These are phyloP conservation scores for Cantharellus anzutake DNA, from an alignment of 768 basidiomycete genomes.

Conservation along the genomic window DNA sequence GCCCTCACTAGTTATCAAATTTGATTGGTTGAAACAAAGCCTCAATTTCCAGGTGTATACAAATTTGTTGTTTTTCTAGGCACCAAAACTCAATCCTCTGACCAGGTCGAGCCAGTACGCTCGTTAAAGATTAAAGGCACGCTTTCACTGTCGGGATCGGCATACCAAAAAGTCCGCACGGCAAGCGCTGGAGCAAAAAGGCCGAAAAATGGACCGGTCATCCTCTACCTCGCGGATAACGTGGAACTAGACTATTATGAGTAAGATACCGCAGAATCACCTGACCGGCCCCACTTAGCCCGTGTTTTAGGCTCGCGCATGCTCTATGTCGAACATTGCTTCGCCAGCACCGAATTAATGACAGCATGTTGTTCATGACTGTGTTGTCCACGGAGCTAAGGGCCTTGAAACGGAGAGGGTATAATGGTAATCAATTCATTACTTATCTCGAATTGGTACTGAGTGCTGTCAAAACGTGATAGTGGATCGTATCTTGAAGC, in stretches of 20 bases:
- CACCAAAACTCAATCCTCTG: neutral
- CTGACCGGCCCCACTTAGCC: neutral
- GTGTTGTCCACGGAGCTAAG: slow-evolving; percentile 81
- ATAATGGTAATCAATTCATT: slow-evolving; percentile 36
- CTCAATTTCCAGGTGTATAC: slow-evolving; percentile 18
- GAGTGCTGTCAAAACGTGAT: neutral
- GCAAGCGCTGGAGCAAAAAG: slow-evolving; percentile 48
- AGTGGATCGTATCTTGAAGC: slow-evolving; percentile 84
- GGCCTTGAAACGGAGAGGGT: slow-evolving; percentile 64
- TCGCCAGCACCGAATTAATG: slow-evolving; percentile 60
- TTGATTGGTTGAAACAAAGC: slow-evolving; percentile 17
- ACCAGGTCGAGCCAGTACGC: neutral
- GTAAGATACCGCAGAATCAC: slow-evolving; percentile 25
- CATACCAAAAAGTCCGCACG: slow-evolving; percentile 36
- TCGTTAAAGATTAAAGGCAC: neutral
- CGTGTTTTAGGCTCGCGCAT: slow-evolving; percentile 46
- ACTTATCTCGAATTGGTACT: neutral
- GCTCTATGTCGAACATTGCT: slow-evolving; percentile 68
- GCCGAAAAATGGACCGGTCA: slow-evolving; percentile 34
- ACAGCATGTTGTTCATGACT: slow-evolving; percentile 79
- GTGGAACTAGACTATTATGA: slow-evolving; percentile 80
- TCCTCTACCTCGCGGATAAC: slow-evolving; percentile 60
- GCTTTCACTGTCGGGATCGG: slow-evolving; percentile 24
- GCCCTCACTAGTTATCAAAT: slow-evolving; percentile 11
- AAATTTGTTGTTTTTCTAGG: slow-evolving; percentile 7